Base-by-base conservation (phyloP, 257 asterid species). In the Pogostemon cablin region DNA sequence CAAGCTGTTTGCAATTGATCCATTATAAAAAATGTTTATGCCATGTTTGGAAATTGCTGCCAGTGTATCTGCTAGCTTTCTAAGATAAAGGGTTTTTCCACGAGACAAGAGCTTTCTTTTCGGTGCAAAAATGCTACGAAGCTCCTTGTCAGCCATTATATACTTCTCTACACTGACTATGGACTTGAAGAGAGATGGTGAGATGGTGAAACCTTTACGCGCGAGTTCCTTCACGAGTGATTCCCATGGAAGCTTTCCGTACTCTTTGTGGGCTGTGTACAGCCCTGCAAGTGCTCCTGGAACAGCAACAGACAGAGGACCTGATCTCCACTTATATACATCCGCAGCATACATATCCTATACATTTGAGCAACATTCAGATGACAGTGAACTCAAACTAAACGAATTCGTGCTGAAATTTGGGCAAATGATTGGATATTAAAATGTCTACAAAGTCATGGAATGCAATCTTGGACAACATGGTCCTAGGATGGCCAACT, bases 231-330 rank as follows among this genome's bases (percentile, higher is more conserved):
- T 47, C 5, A 71, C 62, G 0, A 71, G 61, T 25, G 61, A 6
- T 34, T 41, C 64, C 86, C 88, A 83, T 3, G 79, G 73, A 25
- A 79, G 77, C 65, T 69, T 79, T 7, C 88, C 86, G 5, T 83
- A 75, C 32, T 69, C 47, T 56, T 77, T 48, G 79, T 85, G 81
- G 44, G 81, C 88, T 20, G 67, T 63, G 72, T 79, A 81, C 32
- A 86, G 86, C 15, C 88, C 90, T 49, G 78, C 83, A n/a, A 86
- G 65, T 67, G 83, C 84, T 38, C 90, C 88, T 9, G 90, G 90
- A 66, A 77, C 76, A 1, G 86, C 90, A 35, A 83, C 71, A 34
- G 90, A 81, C 5, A 77, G 80, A 15, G 79, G 73, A 39, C 88
- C 83, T 8, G 25, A 35, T 38, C 49, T 72, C 69, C 74, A 58